Percentiles rank a stretch among this genome's conserved stretches.
phyloP scores from a whole-genome alignment of 352 stramenopile species.

The Phytophthora pinifolia region DNA sequence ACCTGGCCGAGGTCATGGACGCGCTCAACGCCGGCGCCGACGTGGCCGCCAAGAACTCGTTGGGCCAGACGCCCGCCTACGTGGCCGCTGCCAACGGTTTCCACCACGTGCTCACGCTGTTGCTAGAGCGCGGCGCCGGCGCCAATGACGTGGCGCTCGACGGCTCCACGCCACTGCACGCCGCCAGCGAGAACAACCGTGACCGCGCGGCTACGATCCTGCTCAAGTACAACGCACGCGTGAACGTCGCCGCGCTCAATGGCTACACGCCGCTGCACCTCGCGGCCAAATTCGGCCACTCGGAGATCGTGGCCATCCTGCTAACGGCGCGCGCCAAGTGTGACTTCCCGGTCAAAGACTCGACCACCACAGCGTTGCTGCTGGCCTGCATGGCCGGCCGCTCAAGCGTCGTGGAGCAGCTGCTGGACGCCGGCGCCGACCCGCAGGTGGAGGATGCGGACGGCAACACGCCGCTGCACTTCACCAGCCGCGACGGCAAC shows the following conservation, averaged over 20 bases:
- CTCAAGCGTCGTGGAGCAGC: constrained; percentile 61
- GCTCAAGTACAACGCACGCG: constrained; percentile 53
- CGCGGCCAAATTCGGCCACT: constrained; percentile 54
- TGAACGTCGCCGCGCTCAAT: constrained; percentile 42
- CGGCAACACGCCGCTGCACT: constrained; percentile 83
- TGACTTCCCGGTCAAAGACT: constrained; percentile 47
- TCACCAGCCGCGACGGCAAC: constrained; percentile 70
- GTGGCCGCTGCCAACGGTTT: constrained; percentile 57
- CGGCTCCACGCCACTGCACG: constrained; percentile 53
- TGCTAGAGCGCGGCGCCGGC: constrained; percentile 67
- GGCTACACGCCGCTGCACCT: constrained; percentile 65
- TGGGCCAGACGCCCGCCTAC: constrained; percentile 61
- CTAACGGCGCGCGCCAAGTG: constrained; percentile 42
- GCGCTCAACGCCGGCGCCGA: constrained; percentile 59
- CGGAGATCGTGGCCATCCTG: constrained; percentile 46
- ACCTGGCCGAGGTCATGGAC: constrained; percentile 60
- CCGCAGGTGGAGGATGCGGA: constrained; percentile 74
- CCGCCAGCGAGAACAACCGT: constrained; percentile 65
- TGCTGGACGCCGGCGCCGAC: constrained; percentile 75
- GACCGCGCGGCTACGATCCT: constrained; percentile 56
- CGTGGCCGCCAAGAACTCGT: constrained; percentile 46
- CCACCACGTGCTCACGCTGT: constrained; percentile 60
- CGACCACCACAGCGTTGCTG: constrained; percentile 70
- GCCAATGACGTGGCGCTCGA: constrained; percentile 57
- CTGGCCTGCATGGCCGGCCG: constrained; percentile 59